Evolutionary conservation across 1,139 yeast genomes (phyloP).

Genomic region (Debaryomyces psychrophilus): DNA sequence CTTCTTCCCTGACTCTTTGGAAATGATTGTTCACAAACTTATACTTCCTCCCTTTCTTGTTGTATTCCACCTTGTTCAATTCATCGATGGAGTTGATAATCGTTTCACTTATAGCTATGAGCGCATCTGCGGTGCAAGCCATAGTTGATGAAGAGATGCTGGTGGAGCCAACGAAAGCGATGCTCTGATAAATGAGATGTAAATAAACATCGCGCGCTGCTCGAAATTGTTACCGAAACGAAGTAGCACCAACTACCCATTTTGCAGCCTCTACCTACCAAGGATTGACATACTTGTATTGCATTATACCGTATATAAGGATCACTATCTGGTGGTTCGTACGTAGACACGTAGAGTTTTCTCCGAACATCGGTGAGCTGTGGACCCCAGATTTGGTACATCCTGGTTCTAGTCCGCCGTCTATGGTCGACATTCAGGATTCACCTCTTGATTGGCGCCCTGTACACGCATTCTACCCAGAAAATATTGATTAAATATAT

Average conservation of each 20-base stretch:
- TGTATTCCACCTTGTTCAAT: conserved; percentile 45
- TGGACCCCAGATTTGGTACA: no score
- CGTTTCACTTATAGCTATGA: conserved; percentile 30
- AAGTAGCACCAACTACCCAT: not conserved
- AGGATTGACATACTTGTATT: no score
- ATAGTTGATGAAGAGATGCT: conserved; percentile 8
- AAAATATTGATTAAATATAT: not conserved
- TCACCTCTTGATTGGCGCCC: no score
- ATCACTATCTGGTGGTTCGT: no score
- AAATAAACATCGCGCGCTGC: not conserved
- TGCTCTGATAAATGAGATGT: not conserved
- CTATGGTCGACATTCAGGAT: no score
- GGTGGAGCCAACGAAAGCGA: not conserved
- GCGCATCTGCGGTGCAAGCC: conserved; percentile 29
- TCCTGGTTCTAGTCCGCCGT: no score
- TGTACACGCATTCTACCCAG: not conserved
- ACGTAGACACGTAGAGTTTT: no score
- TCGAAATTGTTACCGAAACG: not conserved
- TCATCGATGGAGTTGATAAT: conserved; percentile 32
- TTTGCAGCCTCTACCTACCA: not conserved
- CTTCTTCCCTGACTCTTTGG: conserved; percentile 53
- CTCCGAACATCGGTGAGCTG: no score
- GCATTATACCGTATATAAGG: no score
- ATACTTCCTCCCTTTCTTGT: conserved; percentile 55
- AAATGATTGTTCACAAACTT: conserved; percentile 53